These are phyloP conservation scores for Cystobasidium onofrii DNA, from an alignment of 768 basidiomycete species.

Conservation along the genomic window DNA sequence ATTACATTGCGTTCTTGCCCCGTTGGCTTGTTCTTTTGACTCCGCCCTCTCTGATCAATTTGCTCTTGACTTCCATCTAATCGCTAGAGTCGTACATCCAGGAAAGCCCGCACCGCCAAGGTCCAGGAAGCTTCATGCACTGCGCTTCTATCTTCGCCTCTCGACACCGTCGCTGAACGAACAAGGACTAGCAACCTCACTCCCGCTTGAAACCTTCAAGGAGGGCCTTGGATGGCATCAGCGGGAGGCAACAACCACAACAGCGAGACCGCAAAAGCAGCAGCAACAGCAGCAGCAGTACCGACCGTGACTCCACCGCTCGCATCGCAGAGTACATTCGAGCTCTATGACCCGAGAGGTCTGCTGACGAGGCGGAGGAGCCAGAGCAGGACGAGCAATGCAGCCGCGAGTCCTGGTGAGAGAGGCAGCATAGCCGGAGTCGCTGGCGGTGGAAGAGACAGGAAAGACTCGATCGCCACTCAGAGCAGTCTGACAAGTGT, in stretches of 20 bases:
- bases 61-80: too few relatives aligned
- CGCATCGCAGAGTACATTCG: slow-evolving; percentile 8
- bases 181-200: not conserved
- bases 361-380: slow-evolving; percentile 10
- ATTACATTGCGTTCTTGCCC: too few relatives aligned
- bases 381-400: not conserved
- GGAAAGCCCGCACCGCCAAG: too few relatives aligned
- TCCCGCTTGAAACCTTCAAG: not conserved
- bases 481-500: slow-evolving; percentile 2
- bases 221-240: slow-evolving; percentile 16
- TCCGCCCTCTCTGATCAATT: too few relatives aligned
- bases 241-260: slow-evolving; percentile 10
- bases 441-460: not conserved
- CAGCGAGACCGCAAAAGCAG: not conserved
- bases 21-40: too few relatives aligned
- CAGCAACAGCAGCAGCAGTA: not conserved
- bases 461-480: not conserved
- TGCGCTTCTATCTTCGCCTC: too few relatives aligned
- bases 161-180: too few relatives aligned
- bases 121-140: not conserved
- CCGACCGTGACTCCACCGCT: not conserved
- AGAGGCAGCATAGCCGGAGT: not conserved
- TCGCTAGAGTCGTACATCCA: too few relatives aligned
- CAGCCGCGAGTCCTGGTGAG: not conserved
- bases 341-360: slow-evolving; percentile 18